These are phyloP conservation scores for Meripilus lineatus DNA, from an alignment of 1,284 basidiomycete genomes.

Conservation along the genomic window DNA sequence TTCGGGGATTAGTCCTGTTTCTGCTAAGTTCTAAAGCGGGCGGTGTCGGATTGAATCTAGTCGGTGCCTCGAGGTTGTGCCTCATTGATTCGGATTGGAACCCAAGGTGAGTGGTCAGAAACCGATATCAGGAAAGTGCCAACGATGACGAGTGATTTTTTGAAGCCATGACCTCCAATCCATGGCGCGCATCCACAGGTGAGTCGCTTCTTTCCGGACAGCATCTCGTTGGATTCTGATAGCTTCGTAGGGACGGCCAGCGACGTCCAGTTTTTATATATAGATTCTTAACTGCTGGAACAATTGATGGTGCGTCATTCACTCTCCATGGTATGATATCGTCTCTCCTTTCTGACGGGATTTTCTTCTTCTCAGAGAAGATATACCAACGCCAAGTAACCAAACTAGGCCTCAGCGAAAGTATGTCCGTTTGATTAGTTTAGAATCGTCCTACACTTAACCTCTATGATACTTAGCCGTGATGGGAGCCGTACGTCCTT, in stretches of 20 bases:
- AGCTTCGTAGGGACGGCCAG: constrained; percentile 78
- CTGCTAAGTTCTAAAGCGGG: constrained; percentile 94
- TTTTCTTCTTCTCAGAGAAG: too few relatives aligned
- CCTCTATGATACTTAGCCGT: constrained; percentile 43
- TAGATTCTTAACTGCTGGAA: constrained; percentile 79
- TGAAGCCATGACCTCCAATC: constrained; percentile 87
- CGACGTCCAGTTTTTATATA: constrained; percentile 93
- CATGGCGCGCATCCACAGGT: constrained; percentile 97
- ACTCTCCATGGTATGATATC: neutral
- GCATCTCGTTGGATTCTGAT: neutral
- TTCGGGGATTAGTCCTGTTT: constrained; percentile 91
- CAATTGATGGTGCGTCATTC: constrained; percentile 63
- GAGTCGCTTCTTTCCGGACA: constrained; percentile 19
- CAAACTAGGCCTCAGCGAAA: constrained; percentile 88
- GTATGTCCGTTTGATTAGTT: constrained; percentile 41
- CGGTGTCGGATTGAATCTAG: constrained; percentile 92
- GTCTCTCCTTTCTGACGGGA: neutral
- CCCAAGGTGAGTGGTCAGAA: constrained; percentile 54
- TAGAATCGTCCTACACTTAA: constrained; percentile 8
- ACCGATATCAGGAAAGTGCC: neutral
- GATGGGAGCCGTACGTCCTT: constrained; percentile 50
- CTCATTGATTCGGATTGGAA: constrained; percentile 96
- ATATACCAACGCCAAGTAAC: constrained; percentile 92
- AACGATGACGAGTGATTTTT: neutral
- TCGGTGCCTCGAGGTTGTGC: constrained; percentile 83